Percentiles rank a stretch among this genome's conserved stretches.
These are phyloP conservation scores for Rhododendron mucronatum DNA, from an alignment of 148 eudicot genomes.

Conservation along the genomic window DNA sequence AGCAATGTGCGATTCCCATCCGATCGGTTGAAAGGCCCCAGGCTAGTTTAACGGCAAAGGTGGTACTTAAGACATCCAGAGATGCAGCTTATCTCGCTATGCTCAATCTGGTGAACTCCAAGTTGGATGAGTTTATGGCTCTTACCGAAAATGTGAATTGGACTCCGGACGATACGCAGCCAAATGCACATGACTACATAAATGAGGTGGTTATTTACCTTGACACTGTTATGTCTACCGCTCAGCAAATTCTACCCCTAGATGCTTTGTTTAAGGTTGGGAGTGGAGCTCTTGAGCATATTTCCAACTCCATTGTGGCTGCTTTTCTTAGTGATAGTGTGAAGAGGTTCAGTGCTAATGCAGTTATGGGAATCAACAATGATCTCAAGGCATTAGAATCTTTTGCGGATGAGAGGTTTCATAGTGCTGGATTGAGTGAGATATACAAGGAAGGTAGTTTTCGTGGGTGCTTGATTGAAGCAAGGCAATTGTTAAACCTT, in stretches of 20 bases:
- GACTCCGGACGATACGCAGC: slow-evolving; percentile 69
- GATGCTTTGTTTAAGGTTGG: slow-evolving; percentile 86
- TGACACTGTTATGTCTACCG: slow-evolving; percentile 74
- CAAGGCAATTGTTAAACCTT: slow-evolving; percentile 76
- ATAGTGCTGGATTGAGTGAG: slow-evolving; percentile 73
- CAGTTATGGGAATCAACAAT: slow-evolving; percentile 56
- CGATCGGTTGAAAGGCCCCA: slow-evolving; percentile 60
- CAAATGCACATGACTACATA: slow-evolving; percentile 53
- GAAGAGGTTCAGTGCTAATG: slow-evolving; percentile 81
- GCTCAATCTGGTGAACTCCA: slow-evolving; percentile 55
- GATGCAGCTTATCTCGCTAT: slow-evolving; percentile 81
- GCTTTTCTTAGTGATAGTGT: slow-evolving; percentile 80
- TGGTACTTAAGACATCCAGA: slow-evolving; percentile 75
- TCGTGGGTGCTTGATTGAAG: slow-evolving; percentile 63
- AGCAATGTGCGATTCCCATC: slow-evolving; percentile 63
- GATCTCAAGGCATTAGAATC: slow-evolving; percentile 72
- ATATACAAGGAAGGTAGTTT: slow-evolving; percentile 71
- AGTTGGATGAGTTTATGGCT: slow-evolving; percentile 64
- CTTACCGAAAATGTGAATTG: slow-evolving; percentile 71
- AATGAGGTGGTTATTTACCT: slow-evolving; percentile 71
- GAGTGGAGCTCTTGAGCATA: slow-evolving; percentile 85
- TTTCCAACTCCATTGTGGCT: slow-evolving; percentile 57
- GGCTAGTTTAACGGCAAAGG: slow-evolving; percentile 63
- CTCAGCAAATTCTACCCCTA: slow-evolving; percentile 76
- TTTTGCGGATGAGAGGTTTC: slow-evolving; percentile 80